Percentiles rank a stretch among this genome's conserved stretches.
Evolutionary conservation across 2,329 filamentous ascomycete species (phyloP).

Genomic region (Fusarium udum): DNA sequence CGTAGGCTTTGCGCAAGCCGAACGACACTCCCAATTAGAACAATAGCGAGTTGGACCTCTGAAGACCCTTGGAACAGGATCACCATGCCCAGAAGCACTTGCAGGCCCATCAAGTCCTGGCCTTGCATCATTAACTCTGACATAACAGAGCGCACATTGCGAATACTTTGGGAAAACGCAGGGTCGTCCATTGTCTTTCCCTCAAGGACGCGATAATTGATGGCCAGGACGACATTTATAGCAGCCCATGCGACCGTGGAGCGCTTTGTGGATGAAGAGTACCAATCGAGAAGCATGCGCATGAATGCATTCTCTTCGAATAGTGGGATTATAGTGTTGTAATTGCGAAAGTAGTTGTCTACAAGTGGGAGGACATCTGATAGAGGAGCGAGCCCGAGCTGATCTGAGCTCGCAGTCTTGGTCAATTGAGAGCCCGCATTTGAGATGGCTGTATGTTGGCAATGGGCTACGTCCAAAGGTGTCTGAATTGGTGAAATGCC

Average conservation of each 20-base stretch:
- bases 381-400: constrained; percentile 26
- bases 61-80: constrained; percentile 46
- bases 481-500: neutral
- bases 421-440: neutral
- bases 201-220: constrained; percentile 42
- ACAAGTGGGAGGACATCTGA: constrained; percentile 32
- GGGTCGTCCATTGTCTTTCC: constrained; percentile 30
- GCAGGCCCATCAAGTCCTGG: constrained; percentile 46
- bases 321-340: constrained; percentile 43
- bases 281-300: constrained; percentile 48
- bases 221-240: constrained; percentile 49
- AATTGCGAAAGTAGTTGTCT: constrained; percentile 35
- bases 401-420: neutral
- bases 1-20: constrained; percentile 47
- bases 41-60: constrained; percentile 45
- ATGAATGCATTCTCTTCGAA: constrained; percentile 49
- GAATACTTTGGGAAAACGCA: constrained; percentile 40
- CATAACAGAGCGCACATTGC: constrained; percentile 46
- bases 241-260: constrained; percentile 44
- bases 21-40: constrained; percentile 48
- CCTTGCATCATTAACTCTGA: constrained; percentile 46
- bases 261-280: constrained; percentile 30
- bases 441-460: neutral
- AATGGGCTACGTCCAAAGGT: neutral
- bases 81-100: constrained; percentile 49